Evolutionary conservation across 2,329 filamentous ascomycete species (phyloP).

Genomic region (Aaosphaeria pasadenensis): DNA sequence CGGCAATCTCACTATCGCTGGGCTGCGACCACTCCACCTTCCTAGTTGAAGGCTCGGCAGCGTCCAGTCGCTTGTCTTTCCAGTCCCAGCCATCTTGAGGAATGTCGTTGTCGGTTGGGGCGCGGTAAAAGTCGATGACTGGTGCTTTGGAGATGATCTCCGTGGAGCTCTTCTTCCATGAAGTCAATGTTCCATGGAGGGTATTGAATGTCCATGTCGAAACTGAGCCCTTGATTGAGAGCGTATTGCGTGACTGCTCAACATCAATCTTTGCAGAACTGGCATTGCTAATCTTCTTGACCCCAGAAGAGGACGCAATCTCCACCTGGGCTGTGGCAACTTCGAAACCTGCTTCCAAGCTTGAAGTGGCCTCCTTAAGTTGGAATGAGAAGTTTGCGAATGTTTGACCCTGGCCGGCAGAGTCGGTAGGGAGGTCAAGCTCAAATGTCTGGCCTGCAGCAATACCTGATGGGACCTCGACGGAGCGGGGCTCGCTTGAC

Average conservation of each 20-base stretch:
- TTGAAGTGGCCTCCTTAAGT: slow-evolving; percentile 29
- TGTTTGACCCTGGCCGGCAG: slow-evolving; percentile 9
- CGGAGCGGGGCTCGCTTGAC: slow-evolving; percentile 6
- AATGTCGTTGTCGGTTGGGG: slow-evolving; percentile 64
- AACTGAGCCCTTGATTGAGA: slow-evolving; percentile 16
- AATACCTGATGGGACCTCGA: slow-evolving; percentile 24
- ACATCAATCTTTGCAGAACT: slow-evolving; percentile 7
- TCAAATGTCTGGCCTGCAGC: slow-evolving; percentile 23
- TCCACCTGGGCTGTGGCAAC: slow-evolving; percentile 33
- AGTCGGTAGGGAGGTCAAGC: slow-evolving; percentile 18
- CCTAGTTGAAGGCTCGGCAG: slow-evolving; percentile 21
- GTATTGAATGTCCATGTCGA: slow-evolving; percentile 50
- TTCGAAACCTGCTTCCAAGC: slow-evolving; percentile 33
- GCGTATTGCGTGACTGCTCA: slow-evolving; percentile 41
- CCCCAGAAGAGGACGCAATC: not conserved
- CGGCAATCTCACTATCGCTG: slow-evolving; percentile 20
- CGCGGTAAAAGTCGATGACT: slow-evolving; percentile 58
- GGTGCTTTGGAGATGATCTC: slow-evolving; percentile 33
- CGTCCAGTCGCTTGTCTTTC: slow-evolving; percentile 38
- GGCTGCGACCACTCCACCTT: slow-evolving; percentile 36
- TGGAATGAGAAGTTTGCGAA: slow-evolving; percentile 28
- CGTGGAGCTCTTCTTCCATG: slow-evolving; percentile 24
- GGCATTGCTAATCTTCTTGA: slow-evolving; percentile 9
- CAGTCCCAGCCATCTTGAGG: slow-evolving; percentile 56
- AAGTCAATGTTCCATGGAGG: slow-evolving; percentile 51